phyloP scores from a whole-genome alignment of 495 filamentous ascomycete genomes.

The Amorphotheca resinae region DNA sequence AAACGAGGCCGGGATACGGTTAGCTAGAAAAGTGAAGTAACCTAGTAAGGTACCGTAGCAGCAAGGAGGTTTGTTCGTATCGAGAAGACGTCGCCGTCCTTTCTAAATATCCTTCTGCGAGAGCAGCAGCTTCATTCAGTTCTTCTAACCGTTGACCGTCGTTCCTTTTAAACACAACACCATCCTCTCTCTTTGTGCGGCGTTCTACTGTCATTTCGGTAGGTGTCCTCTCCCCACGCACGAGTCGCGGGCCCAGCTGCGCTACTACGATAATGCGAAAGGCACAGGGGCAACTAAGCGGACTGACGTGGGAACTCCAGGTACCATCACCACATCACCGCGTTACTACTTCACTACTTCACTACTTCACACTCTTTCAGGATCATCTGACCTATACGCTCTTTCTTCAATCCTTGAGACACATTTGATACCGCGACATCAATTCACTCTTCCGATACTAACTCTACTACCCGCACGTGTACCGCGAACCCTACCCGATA shows the following conservation, averaged over 20 bases:
- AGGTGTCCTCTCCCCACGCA: not conserved
- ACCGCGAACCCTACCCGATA: too few species aligned
- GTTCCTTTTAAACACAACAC: conserved; percentile 13
- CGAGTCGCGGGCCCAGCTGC: not conserved
- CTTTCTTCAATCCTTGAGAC: too few species aligned
- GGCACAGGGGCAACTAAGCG: not conserved
- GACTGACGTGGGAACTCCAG: not conserved
- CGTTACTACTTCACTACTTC: too few species aligned
- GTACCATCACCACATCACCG: not conserved
- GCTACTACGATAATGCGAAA: not conserved
- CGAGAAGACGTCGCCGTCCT: not conserved
- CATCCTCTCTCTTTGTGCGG: not conserved
- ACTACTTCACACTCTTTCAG: not conserved
- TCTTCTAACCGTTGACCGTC: conserved; percentile 1
- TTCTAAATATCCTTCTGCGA: not conserved
- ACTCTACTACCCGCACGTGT: too few species aligned
- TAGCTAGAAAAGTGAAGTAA: not conserved
- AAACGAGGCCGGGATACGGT: not conserved
- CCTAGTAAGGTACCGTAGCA: not conserved
- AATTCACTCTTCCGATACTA: too few species aligned
- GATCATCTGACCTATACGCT: too few species aligned
- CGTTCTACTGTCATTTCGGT: conserved; percentile 11
- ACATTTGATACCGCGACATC: too few species aligned
- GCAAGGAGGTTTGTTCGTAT: not conserved
- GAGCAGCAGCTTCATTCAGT: not conserved